These are phyloP conservation scores for Beauveria medogensis DNA, from an alignment of 2,329 filamentous ascomycete genomes.

Conservation along the genomic window DNA sequence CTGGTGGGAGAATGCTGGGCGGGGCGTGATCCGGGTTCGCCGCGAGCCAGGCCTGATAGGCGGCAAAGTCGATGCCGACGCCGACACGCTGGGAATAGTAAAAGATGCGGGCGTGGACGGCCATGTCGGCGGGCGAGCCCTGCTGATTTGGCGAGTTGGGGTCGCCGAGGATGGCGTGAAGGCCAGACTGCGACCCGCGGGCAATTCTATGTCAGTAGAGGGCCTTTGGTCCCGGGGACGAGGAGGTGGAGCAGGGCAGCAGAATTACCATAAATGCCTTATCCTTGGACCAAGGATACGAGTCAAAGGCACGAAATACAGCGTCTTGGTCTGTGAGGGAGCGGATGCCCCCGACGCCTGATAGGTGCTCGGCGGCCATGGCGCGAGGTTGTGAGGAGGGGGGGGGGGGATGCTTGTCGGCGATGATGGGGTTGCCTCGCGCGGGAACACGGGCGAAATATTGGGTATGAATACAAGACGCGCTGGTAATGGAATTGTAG, in stretches of 20 bases:
- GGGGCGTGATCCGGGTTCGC: slow-evolving; percentile 24
- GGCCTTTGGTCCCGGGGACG: neutral
- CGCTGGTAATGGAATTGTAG: no score
- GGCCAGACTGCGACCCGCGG: slow-evolving; percentile 38
- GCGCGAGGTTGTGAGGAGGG: neutral
- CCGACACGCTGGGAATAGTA: slow-evolving; percentile 50
- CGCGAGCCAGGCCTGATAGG: slow-evolving; percentile 58
- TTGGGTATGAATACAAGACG: no score
- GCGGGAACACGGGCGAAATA: neutral
- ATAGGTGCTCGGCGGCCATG: slow-evolving; percentile 18
- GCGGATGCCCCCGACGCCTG: slow-evolving; percentile 30
- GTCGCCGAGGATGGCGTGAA: slow-evolving; percentile 56
- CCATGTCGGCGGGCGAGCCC: slow-evolving; percentile 49
- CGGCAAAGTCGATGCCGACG: slow-evolving; percentile 53
- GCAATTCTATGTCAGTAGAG: neutral
- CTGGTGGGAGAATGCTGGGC: slow-evolving; percentile 29
- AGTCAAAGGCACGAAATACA: slow-evolving; percentile 54
- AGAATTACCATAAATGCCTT: slow-evolving; percentile 53
- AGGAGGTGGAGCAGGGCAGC: neutral
- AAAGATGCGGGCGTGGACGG: slow-evolving; percentile 58
- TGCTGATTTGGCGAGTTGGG: slow-evolving; percentile 32
- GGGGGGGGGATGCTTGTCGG: neutral
- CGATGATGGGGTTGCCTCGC: neutral
- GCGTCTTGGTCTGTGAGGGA: slow-evolving; percentile 30
- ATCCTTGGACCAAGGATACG: slow-evolving; percentile 61